These are phyloP conservation scores for Lentinula aciculospora DNA, from an alignment of 768 basidiomycete genomes.

Conservation along the genomic window DNA sequence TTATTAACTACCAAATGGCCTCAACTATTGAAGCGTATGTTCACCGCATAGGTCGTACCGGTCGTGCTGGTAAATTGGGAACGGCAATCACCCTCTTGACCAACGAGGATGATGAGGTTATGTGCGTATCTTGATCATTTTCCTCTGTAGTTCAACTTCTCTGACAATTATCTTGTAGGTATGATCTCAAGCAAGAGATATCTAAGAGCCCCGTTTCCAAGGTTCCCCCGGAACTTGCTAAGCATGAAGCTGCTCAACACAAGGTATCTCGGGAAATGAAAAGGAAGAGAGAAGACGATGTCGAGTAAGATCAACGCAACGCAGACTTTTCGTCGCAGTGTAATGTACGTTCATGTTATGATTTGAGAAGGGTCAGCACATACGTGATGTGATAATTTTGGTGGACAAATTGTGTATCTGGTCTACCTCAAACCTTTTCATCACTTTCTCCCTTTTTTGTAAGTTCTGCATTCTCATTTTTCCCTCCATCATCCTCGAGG, in stretches of 20 bases:
- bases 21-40: constrained; percentile 95
- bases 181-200: constrained; percentile 96
- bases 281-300: constrained; percentile 83
- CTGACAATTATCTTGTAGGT: constrained; percentile 44
- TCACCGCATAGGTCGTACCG: constrained; percentile 98
- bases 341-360: neutral
- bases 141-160: constrained; percentile 11
- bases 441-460: neutral
- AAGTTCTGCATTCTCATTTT: neutral
- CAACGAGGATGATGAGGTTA: constrained; percentile 95
- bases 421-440: neutral
- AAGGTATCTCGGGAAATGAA: constrained; percentile 94
- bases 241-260: constrained; percentile 89
- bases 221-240: constrained; percentile 80
- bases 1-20: constrained; percentile 98
- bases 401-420: no score
- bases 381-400: no score
- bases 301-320: constrained; percentile 43
- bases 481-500: neutral
- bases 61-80: constrained; percentile 95
- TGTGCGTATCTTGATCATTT: constrained; percentile 49
- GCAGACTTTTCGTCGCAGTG: no score
- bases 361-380: no score
- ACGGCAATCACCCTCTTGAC: constrained; percentile 93
- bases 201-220: constrained; percentile 92